Percentiles rank a stretch among this genome's conserved stretches.
Conservation (phyloP, 345 rosid genomes). For the Eucalyptus caleyi region DNA sequence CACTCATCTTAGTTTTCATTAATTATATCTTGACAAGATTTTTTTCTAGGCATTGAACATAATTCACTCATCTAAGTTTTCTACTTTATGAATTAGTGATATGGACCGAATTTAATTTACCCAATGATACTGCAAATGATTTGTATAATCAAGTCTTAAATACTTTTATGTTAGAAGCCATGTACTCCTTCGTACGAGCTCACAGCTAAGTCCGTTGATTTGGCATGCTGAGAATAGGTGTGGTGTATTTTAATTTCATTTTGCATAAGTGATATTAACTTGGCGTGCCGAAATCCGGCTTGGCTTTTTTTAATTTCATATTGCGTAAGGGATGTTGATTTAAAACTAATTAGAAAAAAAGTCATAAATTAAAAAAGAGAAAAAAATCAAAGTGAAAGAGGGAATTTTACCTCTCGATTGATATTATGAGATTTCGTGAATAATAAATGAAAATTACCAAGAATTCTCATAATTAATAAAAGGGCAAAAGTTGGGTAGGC, state of each 20-base stretch:
- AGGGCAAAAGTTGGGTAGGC: no score
- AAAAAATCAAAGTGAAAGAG: no score
- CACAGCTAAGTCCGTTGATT: fast-evolving
- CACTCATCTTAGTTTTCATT: neutral
- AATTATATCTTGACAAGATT: neutral
- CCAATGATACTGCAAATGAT: neutral
- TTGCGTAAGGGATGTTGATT: neutral
- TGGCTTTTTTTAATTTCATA: neutral
- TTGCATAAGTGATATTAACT: no score
- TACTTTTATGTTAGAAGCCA: neutral
- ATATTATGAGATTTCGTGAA: no score
- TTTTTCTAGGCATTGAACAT: neutral
- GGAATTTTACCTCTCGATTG: no score
- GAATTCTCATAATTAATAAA: no score
- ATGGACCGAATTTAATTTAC: neutral
- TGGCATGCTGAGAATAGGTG: neutral
- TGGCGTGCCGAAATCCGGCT: fast-evolving
- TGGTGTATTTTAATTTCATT: neutral
- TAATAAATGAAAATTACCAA: no score
- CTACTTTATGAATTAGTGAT: neutral
- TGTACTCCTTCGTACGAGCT: neutral
- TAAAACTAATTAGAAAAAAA: neutral
- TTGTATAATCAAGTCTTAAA: neutral
- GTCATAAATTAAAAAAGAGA: no score
- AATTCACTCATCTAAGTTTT: neutral